Base-by-base conservation (phyloP, 768 basidiomycete genomes). In the Leccinum uliginosum region DNA sequence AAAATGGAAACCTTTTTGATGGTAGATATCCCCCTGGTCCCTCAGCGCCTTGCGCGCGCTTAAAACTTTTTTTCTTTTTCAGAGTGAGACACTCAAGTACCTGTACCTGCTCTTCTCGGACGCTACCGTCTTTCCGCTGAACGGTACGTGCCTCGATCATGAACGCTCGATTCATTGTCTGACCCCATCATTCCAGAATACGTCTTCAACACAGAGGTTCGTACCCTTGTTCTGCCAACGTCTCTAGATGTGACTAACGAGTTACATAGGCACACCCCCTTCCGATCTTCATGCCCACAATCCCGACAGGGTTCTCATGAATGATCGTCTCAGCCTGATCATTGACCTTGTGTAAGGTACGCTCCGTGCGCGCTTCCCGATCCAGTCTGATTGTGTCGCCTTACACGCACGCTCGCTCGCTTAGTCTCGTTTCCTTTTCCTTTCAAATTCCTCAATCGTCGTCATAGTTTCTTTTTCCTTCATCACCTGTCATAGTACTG, bases 1-100 rank as follows among this genome's bases (percentile, higher is more conserved):
- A 87, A 89, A 70, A 96, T 97, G 94, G 94, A 98, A 74, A 94
- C 94, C 12, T 97, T 95, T 75, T 82, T 94, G 73, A 78, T 97
- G 79, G 91, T 90, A 56, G 43, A 85, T 71, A 40, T 40, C 11
- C 23, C 9, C 32, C 27, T 53, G 32, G 47, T 52, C 19, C 54
- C 44, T 46, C 45, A 4, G 32, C 38, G 9, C 1, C 14, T 12
- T 3, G 24, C 19, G 17, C 14, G 3, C 27, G 17, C 54, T 27
- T 8, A 45, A 38, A 38, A 15, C 23, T n/a, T 2, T 15, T 47
- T 38, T 46, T 40, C 3, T 50, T 51, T 35, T 40, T 50, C 66
- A 92, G 91, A 88, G 89, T 62, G 91, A 93, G 71, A 94, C 91
- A 6, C 72, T 94, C 58, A 94, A 98, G 71, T 97, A 97, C 72